Evolutionary conservation across 306 rosid genomes (phyloP), one percentile per base, ranked within the genome.

Genomic region (Sindora glabra): DNA sequence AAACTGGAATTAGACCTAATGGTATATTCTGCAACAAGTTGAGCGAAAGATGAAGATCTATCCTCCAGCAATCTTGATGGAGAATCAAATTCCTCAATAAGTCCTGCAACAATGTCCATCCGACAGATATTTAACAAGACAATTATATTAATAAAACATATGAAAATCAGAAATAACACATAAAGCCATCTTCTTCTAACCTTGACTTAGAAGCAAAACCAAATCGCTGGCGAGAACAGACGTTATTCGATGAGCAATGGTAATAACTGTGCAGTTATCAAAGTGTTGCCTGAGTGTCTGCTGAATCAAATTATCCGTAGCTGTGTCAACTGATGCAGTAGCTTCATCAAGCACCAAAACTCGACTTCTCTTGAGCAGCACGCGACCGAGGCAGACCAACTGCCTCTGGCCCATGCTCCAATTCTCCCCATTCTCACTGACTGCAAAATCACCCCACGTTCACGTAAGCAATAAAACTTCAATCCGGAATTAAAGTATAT

Each of bases 361-460:
- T 52, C 72, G 72, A 30, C 82, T 77, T 38, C 56, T 77, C 76
- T 75, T 80, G 3, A 80, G 82, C 0, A 83, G 75, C 50, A 80
- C 89, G 14, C 86, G 67, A 5, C 86, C 84, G 14, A 77, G 84
- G 75, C 86, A 77, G 11, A 80, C 84, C 29, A 83, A 64, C 46
- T 83, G 86, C 74, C 86, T 83, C 80, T 83, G 86, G 46, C 82
- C 90, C 84, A 83, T 70, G 54, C 90, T 83, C 84, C 86, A 80
- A 25, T 83, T 80, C 36, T 83, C 86, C 50, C 84, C 86, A 45
- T 77, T 83, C 66, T 80, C 82, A 4, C 15, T 22, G 19, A 80
- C 86, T 83, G 61, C 45, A 70, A 11, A 5, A 57, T 23, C n/a
- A n/a, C n/a, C 34, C 56, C 21, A 29, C 15, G 17, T 12, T 3